These are phyloP conservation scores for Suillus sp. DNA, from an alignment of 768 basidiomycete genomes.

Conservation along the genomic window DNA sequence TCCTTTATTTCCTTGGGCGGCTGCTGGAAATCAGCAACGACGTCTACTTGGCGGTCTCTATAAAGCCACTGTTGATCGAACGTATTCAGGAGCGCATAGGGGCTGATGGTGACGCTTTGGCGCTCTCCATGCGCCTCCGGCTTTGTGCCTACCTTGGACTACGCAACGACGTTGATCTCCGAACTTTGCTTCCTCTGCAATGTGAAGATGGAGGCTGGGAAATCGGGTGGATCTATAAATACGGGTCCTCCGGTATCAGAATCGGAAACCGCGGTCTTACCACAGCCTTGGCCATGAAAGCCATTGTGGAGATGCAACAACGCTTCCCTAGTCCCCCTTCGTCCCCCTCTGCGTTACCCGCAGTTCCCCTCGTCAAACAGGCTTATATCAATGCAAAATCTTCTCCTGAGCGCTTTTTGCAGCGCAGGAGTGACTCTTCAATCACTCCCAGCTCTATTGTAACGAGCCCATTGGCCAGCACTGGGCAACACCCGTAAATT, in stretches of 20 bases:
- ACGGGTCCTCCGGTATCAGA: constrained; percentile 46
- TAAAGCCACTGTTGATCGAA: constrained; percentile 45
- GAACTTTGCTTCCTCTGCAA: constrained; percentile 48
- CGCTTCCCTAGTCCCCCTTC: not conserved
- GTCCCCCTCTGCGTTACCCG: not conserved
- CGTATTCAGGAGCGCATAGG: constrained; percentile 54
- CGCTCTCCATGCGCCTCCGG: constrained; percentile 57
- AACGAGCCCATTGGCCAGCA: not conserved
- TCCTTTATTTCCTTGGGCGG: constrained; percentile 53
- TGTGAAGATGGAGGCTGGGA: constrained; percentile 59
- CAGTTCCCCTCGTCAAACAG: not conserved
- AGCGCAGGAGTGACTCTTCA: constrained; percentile 8
- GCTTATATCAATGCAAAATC: not conserved
- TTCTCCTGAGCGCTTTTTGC: not conserved
- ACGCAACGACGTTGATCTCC: constrained; percentile 45
- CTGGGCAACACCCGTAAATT: not conserved
- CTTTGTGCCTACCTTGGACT: constrained; percentile 45
- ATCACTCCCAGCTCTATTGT: not conserved
- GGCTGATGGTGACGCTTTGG: constrained; percentile 51
- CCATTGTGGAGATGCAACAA: constrained; percentile 35
- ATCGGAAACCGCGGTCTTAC: constrained; percentile 59
- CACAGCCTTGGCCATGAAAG: constrained; percentile 55
- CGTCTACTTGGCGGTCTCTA: constrained; percentile 34
- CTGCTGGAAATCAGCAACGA: constrained; percentile 41
- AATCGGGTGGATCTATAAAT: constrained; percentile 58